Conservation (phyloP, 805 yeast genomes). For the Saccharomycopsis sp. region DNA sequence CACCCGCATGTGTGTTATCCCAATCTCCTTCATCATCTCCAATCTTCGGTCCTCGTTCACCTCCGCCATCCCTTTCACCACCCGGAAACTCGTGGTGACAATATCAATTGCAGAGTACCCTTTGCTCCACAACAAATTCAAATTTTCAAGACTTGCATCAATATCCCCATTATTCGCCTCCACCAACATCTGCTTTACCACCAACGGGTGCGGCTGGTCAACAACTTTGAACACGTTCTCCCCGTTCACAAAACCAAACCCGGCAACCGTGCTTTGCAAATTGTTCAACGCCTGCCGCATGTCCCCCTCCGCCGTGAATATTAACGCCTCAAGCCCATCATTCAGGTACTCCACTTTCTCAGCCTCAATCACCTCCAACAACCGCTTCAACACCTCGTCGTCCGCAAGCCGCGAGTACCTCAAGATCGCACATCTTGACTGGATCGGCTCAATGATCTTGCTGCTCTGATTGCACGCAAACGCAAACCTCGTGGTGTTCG, state of each 20-base stretch:
- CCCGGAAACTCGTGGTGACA: conserved; percentile 82
- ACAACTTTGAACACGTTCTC: conserved; percentile 92
- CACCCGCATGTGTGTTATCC: conserved; percentile 84
- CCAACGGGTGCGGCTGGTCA: conserved; percentile 91
- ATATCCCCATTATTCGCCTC: conserved; percentile 38
- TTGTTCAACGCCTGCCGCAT: conserved; percentile 98
- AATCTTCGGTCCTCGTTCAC: conserved; percentile 61
- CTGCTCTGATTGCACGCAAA: conserved; percentile 94
- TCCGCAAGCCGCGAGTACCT: conserved; percentile 76
- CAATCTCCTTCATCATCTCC: conserved; percentile 77
- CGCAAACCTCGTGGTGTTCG: conserved; percentile 96
- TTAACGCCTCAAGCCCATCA: conserved; percentile 86
- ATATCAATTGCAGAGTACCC: conserved; percentile 94
- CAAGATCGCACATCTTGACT: conserved; percentile 91
- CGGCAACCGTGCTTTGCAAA: conserved; percentile 87
- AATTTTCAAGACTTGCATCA: conserved; percentile 55
- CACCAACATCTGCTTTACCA: conserved; percentile 63
- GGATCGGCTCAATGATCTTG: conserved; percentile 94
- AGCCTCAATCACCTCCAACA: conserved; percentile 56
- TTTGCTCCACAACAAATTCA: conserved; percentile 70
- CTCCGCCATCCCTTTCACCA: conserved; percentile 64
- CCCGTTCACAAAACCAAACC: conserved; percentile 84
- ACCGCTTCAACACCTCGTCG: conserved; percentile 71
- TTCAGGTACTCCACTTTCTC: conserved; percentile 75
- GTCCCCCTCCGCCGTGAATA: conserved; percentile 96